Percentiles rank a stretch among this genome's conserved stretches.
Conservation (phyloP, 2,329 filamentous ascomycete genomes). For the Xylaria sp. region DNA sequence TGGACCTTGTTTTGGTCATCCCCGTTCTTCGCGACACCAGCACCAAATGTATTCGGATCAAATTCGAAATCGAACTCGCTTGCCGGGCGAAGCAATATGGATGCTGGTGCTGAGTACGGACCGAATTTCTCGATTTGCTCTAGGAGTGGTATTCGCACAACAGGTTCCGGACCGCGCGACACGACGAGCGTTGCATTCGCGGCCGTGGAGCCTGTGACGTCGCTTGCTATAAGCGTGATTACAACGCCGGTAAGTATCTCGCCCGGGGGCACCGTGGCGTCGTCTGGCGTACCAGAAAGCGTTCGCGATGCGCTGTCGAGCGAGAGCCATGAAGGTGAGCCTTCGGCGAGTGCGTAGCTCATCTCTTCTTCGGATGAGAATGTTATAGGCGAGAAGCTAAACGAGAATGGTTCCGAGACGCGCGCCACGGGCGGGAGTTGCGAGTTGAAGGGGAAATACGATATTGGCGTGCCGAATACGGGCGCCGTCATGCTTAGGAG, state of each 20-base stretch:
- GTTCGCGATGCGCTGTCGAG: constrained; percentile 73
- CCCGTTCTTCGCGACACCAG: constrained; percentile 50
- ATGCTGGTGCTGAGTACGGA: constrained; percentile 68
- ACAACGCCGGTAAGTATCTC: constrained; percentile 63
- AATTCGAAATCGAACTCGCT: constrained; percentile 65
- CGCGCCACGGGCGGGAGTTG: constrained; percentile 85
- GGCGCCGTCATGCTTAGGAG: constrained; percentile 45
- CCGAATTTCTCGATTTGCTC: constrained; percentile 69
- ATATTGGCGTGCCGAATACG: constrained; percentile 54
- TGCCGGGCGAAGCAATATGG: constrained; percentile 66
- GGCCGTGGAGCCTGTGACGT: constrained; percentile 69
- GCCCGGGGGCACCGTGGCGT: constrained; percentile 52
- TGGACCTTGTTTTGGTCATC: background rate
- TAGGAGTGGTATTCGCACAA: constrained; percentile 65
- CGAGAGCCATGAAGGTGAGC: constrained; percentile 77
- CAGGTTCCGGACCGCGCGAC: constrained; percentile 66
- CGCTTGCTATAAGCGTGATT: constrained; percentile 77
- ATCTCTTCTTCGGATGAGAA: constrained; percentile 72
- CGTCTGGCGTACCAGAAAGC: constrained; percentile 76
- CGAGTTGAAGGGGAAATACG: constrained; percentile 81
- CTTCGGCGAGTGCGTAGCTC: constrained; percentile 71
- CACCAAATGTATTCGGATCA: constrained; percentile 70
- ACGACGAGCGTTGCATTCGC: constrained; percentile 79
- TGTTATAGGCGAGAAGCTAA: constrained; percentile 77
- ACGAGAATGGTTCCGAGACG: constrained; percentile 73